A percentile compares a stretch with the other conserved stretches of the same genome.
Evolutionary conservation across 2,329 filamentous ascomycete species (phyloP).

Genomic region (Drechslerella coelobrocha): DNA sequence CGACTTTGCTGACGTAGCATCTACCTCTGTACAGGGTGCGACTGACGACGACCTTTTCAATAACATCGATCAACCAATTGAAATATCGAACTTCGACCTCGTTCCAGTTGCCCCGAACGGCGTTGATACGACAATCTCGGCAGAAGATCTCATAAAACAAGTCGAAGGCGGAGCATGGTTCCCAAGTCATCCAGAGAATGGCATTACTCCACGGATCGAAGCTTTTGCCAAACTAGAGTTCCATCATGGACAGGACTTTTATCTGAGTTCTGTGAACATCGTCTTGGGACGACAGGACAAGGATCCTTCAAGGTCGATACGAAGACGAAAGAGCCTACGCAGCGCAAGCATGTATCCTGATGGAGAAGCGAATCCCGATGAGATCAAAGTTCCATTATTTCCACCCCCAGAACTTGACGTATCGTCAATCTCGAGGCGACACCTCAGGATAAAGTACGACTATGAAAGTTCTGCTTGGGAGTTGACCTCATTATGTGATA

Average conservation of each 20-base stretch:
- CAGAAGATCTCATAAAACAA: constrained; percentile 15
- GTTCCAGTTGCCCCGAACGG: background rate
- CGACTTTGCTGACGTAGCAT: constrained; percentile 35
- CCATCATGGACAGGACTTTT: constrained; percentile 54
- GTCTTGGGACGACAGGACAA: constrained; percentile 54
- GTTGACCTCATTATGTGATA: constrained; percentile 28
- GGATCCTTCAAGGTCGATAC: background rate
- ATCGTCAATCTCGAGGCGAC: constrained; percentile 19
- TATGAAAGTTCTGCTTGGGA: constrained; percentile 28
- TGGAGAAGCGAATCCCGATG: constrained; percentile 4
- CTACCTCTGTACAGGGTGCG: constrained; percentile 23
- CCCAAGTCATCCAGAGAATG: constrained; percentile 19
- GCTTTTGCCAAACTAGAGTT: constrained; percentile 54
- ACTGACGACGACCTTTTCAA: constrained; percentile 25
- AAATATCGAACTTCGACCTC: constrained; percentile 11
- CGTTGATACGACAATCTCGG: background rate
- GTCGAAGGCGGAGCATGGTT: constrained; percentile 53
- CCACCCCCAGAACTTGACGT: constrained; percentile 17
- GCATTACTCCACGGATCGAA: constrained; percentile 45
- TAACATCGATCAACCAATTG: constrained; percentile 6
- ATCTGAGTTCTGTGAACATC: constrained; percentile 52
- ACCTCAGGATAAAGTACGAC: constrained; percentile 39
- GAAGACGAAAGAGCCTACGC: constrained; percentile 21
- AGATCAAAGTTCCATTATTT: constrained; percentile 31
- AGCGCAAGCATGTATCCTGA: background rate